Evolutionary conservation across 2,329 filamentous ascomycete species (phyloP), one percentile per base, ranked within the genome.

Genomic region (Fusarium torulosum): DNA sequence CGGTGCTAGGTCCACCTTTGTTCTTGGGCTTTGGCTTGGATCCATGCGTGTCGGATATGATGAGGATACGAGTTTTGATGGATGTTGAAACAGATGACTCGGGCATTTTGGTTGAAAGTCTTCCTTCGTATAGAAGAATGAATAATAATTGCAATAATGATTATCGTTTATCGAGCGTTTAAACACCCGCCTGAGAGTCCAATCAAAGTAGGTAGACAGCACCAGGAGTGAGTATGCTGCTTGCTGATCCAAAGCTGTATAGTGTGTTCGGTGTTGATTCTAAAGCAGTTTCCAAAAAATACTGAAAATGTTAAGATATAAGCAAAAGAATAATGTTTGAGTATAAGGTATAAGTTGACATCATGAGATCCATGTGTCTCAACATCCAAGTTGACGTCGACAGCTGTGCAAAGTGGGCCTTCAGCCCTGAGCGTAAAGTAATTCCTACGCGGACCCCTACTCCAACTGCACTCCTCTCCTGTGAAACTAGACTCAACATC

Each of bases 31-130:
- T 70, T 19, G 69, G 71, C 35, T 51, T 49, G 45, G 57, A 53
- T 23, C 74, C 76, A 54, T 80, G 79, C 0, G 79, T 80, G 60
- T 80, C 79, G 17, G 79, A 80, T 44, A 80, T 73, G 63, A 80
- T 76, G 59, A 80, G 73, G 40, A 81, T 44, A n/a, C 76, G 76
- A 3, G 78, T 80, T 49, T 76, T 80, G 64, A 80, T 63, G 8
- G 57, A 68, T 17, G 57, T 41, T 3, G 59, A 53, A 35, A 45
- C 37, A 25, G 23, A 6, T n/a, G 31, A 15, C 11, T 53, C 45
- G 4, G 67, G 14, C 67, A 70, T 70, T 25, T 27, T 56, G 25
- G 13, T 25, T 19, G 23, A 40, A 15, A 19, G 19, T 15, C 27
- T n/a, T 14, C 46, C 17, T 31, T 9, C 6, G 17, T 21, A 5